phyloP scores from a whole-genome alignment of 2,329 filamentous ascomycete genomes.

The Colletotrichum endophyticum region DNA sequence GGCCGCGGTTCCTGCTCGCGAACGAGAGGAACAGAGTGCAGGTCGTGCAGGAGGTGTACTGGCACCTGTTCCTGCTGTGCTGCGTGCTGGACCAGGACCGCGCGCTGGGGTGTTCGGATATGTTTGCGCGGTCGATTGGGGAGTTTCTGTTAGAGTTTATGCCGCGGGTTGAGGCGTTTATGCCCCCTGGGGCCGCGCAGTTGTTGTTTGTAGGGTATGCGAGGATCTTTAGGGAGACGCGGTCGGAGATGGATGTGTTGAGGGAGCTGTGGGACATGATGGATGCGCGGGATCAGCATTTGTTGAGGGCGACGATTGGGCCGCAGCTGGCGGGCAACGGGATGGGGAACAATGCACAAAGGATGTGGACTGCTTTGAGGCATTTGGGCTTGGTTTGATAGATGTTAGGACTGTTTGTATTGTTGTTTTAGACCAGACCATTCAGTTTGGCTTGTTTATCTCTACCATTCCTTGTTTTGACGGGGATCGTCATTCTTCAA shows the following conservation, averaged over 20 bases:
- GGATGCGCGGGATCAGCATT: background rate
- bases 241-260: slow-evolving; percentile 5
- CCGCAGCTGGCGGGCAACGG: slow-evolving; percentile 4
- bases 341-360: slow-evolving; percentile 3
- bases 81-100: slow-evolving; percentile 29
- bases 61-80: slow-evolving; percentile 26
- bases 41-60: slow-evolving; percentile 9
- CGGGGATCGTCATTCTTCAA: background rate
- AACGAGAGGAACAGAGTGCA: background rate
- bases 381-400: slow-evolving; percentile 6
- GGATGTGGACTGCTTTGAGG: slow-evolving; percentile 14
- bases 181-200: background rate
- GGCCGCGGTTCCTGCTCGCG: slow-evolving; percentile 4
- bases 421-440: background rate
- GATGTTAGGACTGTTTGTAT: background rate
- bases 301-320: background rate
- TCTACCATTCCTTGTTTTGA: background rate
- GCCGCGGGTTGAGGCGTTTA: slow-evolving; percentile 7
- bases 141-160: slow-evolving; percentile 28
- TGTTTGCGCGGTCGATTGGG: slow-evolving; percentile 26
- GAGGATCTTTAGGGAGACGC: slow-evolving; percentile 13
- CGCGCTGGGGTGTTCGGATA: slow-evolving; percentile 30
- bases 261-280: slow-evolving; percentile 15
- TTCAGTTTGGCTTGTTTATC: background rate
- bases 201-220: slow-evolving; percentile 14